Evolutionary conservation across 2,329 filamentous ascomycete species (phyloP).

Genomic region (Pseudovirgaria hyperparasitica): DNA sequence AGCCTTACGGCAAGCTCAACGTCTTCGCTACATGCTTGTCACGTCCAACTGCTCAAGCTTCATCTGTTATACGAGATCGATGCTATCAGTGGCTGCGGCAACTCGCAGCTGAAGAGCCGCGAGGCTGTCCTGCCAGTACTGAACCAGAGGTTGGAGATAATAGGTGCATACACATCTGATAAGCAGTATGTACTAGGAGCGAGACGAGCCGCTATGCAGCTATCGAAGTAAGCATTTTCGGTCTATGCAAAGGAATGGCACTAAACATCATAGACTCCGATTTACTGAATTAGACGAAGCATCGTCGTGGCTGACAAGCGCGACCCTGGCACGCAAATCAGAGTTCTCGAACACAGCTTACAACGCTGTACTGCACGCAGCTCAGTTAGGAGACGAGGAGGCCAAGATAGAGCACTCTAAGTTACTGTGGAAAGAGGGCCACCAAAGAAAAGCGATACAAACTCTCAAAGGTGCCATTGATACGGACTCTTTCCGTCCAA

Average conservation of each 20-base stretch:
- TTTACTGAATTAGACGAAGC: slow-evolving; percentile 67
- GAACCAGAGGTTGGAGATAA: slow-evolving; percentile 67
- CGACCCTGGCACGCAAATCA: slow-evolving; percentile 74
- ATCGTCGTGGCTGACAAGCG: slow-evolving; percentile 72
- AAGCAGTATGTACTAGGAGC: slow-evolving; percentile 89
- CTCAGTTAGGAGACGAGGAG: slow-evolving; percentile 68
- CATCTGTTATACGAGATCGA: slow-evolving; percentile 85
- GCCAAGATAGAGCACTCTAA: slow-evolving; percentile 91
- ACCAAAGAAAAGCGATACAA: slow-evolving; percentile 90
- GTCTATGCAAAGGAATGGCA: slow-evolving; percentile 5
- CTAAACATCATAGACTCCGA: slow-evolving; percentile 24
- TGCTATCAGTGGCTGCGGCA: slow-evolving; percentile 44
- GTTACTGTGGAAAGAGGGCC: slow-evolving; percentile 82
- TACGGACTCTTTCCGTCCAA: slow-evolving; percentile 67
- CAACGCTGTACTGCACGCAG: slow-evolving; percentile 83
- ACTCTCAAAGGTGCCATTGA: slow-evolving; percentile 77
- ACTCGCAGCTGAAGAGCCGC: slow-evolving; percentile 22
- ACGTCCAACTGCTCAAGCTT: slow-evolving; percentile 72
- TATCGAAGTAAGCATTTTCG: slow-evolving; percentile 45
- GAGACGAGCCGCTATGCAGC: slow-evolving; percentile 74
- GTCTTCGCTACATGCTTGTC: slow-evolving; percentile 68
- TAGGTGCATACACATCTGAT: slow-evolving; percentile 81
- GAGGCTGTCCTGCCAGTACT: slow-evolving; percentile 39
- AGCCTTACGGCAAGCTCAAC: slow-evolving; percentile 67
- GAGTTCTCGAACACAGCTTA: slow-evolving; percentile 79